These are phyloP conservation scores for Aspergillus sclerotiicarbonarius DNA, from an alignment of 495 filamentous ascomycete genomes.

Conservation along the genomic window DNA sequence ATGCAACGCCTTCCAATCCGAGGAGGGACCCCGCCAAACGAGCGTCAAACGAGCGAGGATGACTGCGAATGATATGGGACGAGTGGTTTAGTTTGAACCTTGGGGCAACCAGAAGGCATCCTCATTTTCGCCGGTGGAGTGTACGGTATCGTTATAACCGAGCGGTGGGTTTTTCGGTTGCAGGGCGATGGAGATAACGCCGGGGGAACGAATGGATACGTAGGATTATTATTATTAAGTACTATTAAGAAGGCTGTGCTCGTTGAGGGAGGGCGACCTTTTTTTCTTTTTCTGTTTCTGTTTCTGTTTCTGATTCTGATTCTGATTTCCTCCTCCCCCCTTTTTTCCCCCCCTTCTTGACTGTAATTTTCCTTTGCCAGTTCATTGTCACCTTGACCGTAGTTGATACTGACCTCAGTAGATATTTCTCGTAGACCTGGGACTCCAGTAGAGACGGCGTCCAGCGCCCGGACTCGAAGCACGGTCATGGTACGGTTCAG, in stretches of 20 bases:
- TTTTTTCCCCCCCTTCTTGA: too few species aligned
- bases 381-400: too few species aligned
- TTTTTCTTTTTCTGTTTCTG: too few species aligned
- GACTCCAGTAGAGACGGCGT: neutral
- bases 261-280: too few species aligned
- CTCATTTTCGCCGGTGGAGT: conserved; percentile 15
- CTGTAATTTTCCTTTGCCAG: too few species aligned
- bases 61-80: neutral
- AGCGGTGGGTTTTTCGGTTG: neutral
- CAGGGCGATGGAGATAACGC: too few species aligned
- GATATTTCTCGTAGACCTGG: neutral
- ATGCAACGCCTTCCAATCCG: neutral
- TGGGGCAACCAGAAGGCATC: conserved; percentile 18
- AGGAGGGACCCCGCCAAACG: neutral
- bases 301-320: too few species aligned
- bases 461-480: neutral
- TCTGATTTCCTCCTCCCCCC: too few species aligned
- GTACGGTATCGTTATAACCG: neutral
- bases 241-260: too few species aligned
- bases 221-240: too few species aligned
- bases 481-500: conserved; percentile 21
- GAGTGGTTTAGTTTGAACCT: conserved; percentile 7
- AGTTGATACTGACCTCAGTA: neutral
- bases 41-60: neutral
- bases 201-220: too few species aligned